Evolutionary conservation across 768 basidiomycete genomes (phyloP), one percentile per base, ranked within the genome.

Genomic region (Termitomyces bulborhizus): DNA sequence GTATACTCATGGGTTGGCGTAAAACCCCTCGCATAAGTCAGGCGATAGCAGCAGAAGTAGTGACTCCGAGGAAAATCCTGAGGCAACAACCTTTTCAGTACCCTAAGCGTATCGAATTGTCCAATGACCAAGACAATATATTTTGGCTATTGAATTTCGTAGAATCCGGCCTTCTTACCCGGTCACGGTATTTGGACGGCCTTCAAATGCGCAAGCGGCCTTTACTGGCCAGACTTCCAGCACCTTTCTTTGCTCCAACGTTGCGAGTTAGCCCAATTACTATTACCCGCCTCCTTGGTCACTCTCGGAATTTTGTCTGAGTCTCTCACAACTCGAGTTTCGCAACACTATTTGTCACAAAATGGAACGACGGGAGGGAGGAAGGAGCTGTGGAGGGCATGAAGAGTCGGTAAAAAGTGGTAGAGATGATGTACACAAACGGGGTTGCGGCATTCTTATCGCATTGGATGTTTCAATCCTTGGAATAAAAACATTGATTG

Each of bases 261-360:
- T 50, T 64, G 34, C 60, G 60, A 29, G 43, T 40, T 2, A 55
- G 44, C 34, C 27, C 45, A 11, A 37, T 32, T 4, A 56, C 49
- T 18, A 54, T 65, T 29, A 39, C 44, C n/a, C 58, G 60, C 27
- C 42, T 60, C 15, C 27, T 62, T 16, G 21, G 12, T 32, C 36
- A 44, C 24, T 52, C 29, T 42, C 12, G 15, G 41, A 12, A 44
- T 29, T 37, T 29, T 18, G 12, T 34, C 6, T 34, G 9, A 58
- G 62, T 58, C n/a, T 58, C 18, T 24, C 41, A 62, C 39, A 63
- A 41, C 48, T 83, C 82, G 53, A 82, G 63, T 53, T 65, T 72
- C 12, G 78, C 80, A 3, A 84, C 80, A 59, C 80, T 81, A 59
- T 80, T 73, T 0, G 79, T 75, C 7, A 85, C 77, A 26, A 76